These are phyloP conservation scores for Hygrophorus pudorinus DNA, from an alignment of 768 basidiomycete species.

Conservation along the genomic window DNA sequence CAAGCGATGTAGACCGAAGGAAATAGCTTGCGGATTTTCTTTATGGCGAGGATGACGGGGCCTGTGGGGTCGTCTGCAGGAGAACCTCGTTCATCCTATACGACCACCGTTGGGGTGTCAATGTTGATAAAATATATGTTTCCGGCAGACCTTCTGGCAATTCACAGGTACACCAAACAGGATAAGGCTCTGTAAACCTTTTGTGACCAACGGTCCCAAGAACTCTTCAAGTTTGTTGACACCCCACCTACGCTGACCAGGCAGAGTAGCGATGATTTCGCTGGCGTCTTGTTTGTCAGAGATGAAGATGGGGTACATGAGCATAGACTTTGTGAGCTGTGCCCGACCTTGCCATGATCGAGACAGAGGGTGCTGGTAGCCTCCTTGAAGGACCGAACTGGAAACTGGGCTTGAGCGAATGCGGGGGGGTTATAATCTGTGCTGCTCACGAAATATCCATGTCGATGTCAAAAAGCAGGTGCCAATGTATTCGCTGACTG, in stretches of 20 bases:
- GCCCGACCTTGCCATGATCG: constrained; percentile 82
- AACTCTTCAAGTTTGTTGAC: constrained; percentile 87
- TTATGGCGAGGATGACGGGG: constrained; percentile 91
- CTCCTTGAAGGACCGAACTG: constrained; percentile 82
- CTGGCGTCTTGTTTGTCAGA: constrained; percentile 87
- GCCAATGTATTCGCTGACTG: too few relatives aligned
- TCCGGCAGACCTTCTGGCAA: constrained; percentile 57
- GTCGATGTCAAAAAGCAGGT: neutral
- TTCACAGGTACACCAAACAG: constrained; percentile 86
- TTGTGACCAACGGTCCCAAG: constrained; percentile 76
- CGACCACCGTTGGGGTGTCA: neutral
- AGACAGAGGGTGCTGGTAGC: constrained; percentile 86
- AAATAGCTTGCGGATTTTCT: constrained; percentile 64
- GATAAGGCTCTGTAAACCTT: constrained; percentile 87
- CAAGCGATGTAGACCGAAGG: constrained; percentile 82
- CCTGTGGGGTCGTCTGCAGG: constrained; percentile 86
- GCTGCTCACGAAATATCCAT: constrained; percentile 39
- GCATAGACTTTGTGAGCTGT: constrained; percentile 79
- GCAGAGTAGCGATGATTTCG: constrained; percentile 66
- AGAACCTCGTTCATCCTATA: constrained; percentile 72
- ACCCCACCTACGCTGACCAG: constrained; percentile 90
- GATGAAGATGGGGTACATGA: constrained; percentile 99
- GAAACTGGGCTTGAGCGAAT: constrained; percentile 5
- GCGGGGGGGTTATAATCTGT: neutral
- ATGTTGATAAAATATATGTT: neutral